Base-by-base conservation (phyloP, 2,329 filamentous ascomycete species). In the Pseudogymnoascus sp. region DNA sequence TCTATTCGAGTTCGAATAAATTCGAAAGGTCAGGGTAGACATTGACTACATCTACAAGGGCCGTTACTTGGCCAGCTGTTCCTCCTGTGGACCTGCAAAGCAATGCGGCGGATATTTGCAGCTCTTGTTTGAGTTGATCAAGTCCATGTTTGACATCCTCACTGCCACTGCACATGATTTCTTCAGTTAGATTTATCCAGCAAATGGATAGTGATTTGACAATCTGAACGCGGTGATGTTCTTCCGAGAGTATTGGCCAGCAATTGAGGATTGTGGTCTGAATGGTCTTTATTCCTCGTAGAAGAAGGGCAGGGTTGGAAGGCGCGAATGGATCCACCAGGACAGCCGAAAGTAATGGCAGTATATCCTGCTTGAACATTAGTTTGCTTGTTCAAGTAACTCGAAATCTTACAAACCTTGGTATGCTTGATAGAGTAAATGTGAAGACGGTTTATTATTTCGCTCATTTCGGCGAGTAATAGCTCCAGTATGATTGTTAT, bases 291-390 rank as follows among this genome's bases (percentile, higher is more conserved):
- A 67, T 41, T 2, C 64, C 81, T 0, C 82, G 78, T 0, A 79
- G 61, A 1, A 91, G 75, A 1, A 87, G 76, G 0, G 79, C 75
- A 1, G 82, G 77, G 65, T 83, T 78, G 1, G 81, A 78, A 8
- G 82, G 76, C 0, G 82, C 81, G 70, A 95, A 90, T 0, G 90
- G 86, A 70, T 92, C 86, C 2, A 83, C 81, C 61, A 96, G 77
- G 8, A 88, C 82, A 40, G 79, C 77, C 2, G 84, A 84, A 8
- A 91, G 74, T 66, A 93, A 79, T 0, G 89, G 85, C 0, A 96
- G 72, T 6, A 93, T 74, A 53, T 86, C 83, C 80, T 90, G 64
- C 12, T 19, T n/a, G 33, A 56, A 56, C 22, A 59, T 60, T 60
- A 38, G 61, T 61, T 22, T 26, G 33, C 3, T 16, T 31, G 16